Conservation (phyloP, 176 grass and related monocot genomes). For the Triticum monococcum region DNA sequence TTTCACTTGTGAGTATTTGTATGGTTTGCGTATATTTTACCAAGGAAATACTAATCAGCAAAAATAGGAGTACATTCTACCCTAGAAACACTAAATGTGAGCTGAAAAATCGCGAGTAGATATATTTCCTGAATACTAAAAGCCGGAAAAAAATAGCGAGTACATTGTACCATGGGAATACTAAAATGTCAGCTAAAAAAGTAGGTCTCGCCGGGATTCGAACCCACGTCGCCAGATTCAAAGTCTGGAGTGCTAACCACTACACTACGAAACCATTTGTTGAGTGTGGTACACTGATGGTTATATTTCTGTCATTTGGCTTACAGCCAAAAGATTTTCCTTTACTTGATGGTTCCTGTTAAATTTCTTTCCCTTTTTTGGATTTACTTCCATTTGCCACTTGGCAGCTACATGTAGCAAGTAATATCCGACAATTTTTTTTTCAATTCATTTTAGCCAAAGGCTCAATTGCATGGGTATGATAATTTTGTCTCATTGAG, state of each 20-base stretch:
- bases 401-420: background rate
- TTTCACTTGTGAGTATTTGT: background rate
- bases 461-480: background rate
- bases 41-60: background rate
- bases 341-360: background rate
- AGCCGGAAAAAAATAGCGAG: background rate
- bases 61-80: background rate
- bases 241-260: slow-evolving; percentile 99
- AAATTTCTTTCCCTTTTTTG: background rate
- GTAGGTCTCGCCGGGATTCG: slow-evolving; percentile 68
- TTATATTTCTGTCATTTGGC: background rate
- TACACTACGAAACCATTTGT: slow-evolving; percentile 60
- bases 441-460: background rate
- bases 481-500: background rate
- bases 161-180: background rate
- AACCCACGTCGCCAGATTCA: slow-evolving; percentile 99
- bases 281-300: background rate
- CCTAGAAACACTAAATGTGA: background rate
- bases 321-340: background rate
- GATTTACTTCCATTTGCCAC: background rate
- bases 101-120: background rate
- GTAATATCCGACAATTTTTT: background rate
- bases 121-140: background rate
- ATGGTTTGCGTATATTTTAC: background rate
- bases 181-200: background rate